Base-by-base conservation (phyloP, 2,329 filamentous ascomycete genomes). In the Microcyclospora tardicrescens region DNA sequence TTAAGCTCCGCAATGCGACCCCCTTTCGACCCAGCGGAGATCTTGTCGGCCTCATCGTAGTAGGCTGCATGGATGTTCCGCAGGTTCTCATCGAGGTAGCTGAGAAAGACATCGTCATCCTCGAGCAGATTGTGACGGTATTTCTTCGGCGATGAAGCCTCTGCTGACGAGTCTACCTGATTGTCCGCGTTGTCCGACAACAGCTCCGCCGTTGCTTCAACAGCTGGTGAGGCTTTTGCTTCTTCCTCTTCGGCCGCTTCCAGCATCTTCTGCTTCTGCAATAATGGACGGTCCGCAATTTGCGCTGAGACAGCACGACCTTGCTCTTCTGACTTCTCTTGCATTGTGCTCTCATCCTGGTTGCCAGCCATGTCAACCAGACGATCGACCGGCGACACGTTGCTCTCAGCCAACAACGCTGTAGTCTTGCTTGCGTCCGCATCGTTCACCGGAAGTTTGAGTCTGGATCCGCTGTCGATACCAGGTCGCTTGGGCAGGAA, bases 251-350 rank as follows among this genome's bases (percentile, higher is more conserved):
- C 83, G 52, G 86, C 83, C 24, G 84, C 83, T 53, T 98, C 91
- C 15, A 95, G 71, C 57, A 86, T 72, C 53, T 94, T 83, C 60
- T 98, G 91, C 64, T 93, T 81, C 56, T 91, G 84, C n/a, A 93
- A 66, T 19, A 98, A 64, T 0, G 91, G 91, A 11, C 89, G 75
- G 45, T 95, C 86, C 43, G 79, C 84, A 13, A 96, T 72, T 61
- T 98, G 91, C 43, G 86, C 84, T 55, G 87, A 81, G 35, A 98
- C 73, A 1, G 80, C 75, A 56, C 89, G 84, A 53, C 91, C 84
- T 58, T 96, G 89, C 53, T 91, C 82, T 46, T 84, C 78, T 2
- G 79, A 73, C 64, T 95, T 86, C 45, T 81, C 70, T 53, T 84
- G 75, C 2, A 91, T 66, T 31, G 79, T 67, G 2, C 69, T 67